Evolutionary conservation across 768 basidiomycete genomes (phyloP), one percentile per base, ranked within the genome.

Genomic region (Lactarius hengduanensis): DNA sequence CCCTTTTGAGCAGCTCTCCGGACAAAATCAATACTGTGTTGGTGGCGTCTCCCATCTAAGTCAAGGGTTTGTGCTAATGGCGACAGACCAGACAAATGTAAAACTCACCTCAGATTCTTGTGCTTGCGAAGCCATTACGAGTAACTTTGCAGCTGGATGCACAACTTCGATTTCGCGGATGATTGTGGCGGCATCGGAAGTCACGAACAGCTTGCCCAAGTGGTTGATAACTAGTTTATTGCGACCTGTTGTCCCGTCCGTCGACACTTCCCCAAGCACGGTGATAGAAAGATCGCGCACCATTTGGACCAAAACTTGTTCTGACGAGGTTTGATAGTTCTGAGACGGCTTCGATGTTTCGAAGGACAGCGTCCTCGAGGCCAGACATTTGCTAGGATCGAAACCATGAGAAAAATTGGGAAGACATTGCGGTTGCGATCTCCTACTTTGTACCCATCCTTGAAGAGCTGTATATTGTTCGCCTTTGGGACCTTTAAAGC

Each of bases 191-290:
- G 97, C 96, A 85, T 99, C 96, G 57, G 94, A 96, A 40, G 97
- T 99, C 67, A 98, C 96, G 78, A 98, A 98, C 45, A 98, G 83
- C 76, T 88, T 84, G 62, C 95, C 95, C 41, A 99, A 83, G 78
- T 98, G 96, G 77, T 99, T 99, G 79, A 99, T 96, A 76, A 99
- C 80, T 62, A 99, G 87, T 78, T 99, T 99, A 78, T 98, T 99
- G 61, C 96, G 86, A 57, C 96, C 96, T 94, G 73, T 26, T 7
- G 15, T 18, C 2, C 15, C 18, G 36, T 47, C 6, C 6, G 36
- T 62, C 30, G 11, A 41, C n/a, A 4, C 62, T 18, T 60, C 41
- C 53, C 2, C 58, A 57, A 22, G 26, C 22, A 18, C 18, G 40
- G 9, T 0, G 22, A 34, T 20, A 26, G 68, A 18, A 53, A 40